Conservation (phyloP, 345 rosid genomes). For the Eucalyptus marginata region DNA sequence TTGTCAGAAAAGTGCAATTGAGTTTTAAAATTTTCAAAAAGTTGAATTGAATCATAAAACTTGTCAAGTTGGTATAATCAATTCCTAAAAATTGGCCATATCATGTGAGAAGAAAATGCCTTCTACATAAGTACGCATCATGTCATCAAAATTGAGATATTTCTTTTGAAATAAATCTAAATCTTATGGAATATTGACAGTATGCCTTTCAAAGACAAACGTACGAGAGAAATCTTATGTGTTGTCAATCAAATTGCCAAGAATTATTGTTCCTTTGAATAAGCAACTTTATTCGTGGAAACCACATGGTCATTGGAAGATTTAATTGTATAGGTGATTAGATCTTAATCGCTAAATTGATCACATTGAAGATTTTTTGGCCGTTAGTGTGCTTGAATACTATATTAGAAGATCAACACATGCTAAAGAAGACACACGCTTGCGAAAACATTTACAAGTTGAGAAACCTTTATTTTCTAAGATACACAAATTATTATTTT, state of each 20-base stretch:
- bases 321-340: background rate
- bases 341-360: background rate
- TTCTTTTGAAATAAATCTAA: too few relatives aligned
- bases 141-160: too few relatives aligned
- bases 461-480: background rate
- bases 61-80: too few relatives aligned
- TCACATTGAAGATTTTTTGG: background rate
- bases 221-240: background rate
- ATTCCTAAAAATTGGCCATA: too few relatives aligned
- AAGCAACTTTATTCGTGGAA: background rate
- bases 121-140: too few relatives aligned
- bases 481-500: background rate
- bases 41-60: too few relatives aligned
- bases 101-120: too few relatives aligned
- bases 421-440: too few relatives aligned
- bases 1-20: accelerated
- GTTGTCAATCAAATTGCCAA: background rate
- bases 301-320: background rate
- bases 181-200: background rate
- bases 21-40: too few relatives aligned
- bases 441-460: background rate
- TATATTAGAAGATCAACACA: too few relatives aligned
- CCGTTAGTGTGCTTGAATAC: background rate
- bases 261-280: too few relatives aligned
- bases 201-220: background rate